Percentiles rank a stretch among this genome's conserved stretches.
Evolutionary conservation across 768 basidiomycete genomes (phyloP).

Genomic region (Agaricus subrufescens): DNA sequence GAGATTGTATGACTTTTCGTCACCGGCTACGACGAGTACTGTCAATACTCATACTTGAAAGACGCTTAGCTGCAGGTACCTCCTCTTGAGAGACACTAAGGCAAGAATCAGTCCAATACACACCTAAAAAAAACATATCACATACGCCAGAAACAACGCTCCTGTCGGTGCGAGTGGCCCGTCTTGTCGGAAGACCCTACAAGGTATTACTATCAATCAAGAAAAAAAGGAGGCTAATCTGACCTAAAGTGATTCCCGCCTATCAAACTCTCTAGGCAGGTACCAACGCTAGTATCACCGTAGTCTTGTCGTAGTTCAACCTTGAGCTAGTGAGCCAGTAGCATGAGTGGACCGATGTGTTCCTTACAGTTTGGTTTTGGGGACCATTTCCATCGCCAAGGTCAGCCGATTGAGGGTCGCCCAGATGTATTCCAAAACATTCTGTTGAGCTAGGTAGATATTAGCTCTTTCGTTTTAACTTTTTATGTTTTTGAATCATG

Average conservation of each 20-base stretch:
- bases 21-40: slow-evolving; percentile 17
- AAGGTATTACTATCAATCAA: slow-evolving; percentile 2
- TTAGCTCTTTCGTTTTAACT: neutral
- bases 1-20: slow-evolving; percentile 26
- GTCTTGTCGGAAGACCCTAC: slow-evolving; percentile 55
- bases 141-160: slow-evolving; percentile 50
- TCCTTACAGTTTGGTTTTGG: slow-evolving; percentile 45
- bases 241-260: slow-evolving; percentile 82
- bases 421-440: slow-evolving; percentile 70
- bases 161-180: slow-evolving; percentile 39
- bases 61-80: slow-evolving; percentile 14
- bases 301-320: slow-evolving; percentile 76
- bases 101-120: neutral
- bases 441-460: slow-evolving; percentile 34
- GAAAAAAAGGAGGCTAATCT: slow-evolving; percentile 19
- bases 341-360: slow-evolving; percentile 8
- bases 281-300: slow-evolving; percentile 56
- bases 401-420: slow-evolving; percentile 63
- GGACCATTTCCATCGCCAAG: slow-evolving; percentile 76
- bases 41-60: neutral
- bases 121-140: neutral
- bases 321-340: slow-evolving; percentile 16
- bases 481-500: neutral
- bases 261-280: slow-evolving; percentile 71
- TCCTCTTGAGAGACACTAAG: slow-evolving; percentile 31